phyloP scores from a whole-genome alignment of 805 yeast genomes.

The Scheffersomyces lignosus region DNA sequence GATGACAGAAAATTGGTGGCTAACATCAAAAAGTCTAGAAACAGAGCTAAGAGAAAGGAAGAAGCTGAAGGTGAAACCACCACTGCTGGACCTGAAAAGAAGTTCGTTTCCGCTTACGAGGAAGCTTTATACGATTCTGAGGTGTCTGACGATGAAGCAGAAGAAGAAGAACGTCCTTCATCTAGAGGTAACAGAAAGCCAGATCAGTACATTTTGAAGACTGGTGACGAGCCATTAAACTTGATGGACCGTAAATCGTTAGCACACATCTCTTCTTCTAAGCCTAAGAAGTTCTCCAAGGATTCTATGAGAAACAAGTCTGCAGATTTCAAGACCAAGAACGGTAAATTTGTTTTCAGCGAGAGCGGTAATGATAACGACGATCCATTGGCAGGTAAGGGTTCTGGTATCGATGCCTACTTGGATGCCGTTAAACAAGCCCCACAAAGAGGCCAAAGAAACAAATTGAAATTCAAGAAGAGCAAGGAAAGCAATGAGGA shows the following conservation, averaged over 20 bases:
- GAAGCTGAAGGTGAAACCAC: conserved; percentile 33
- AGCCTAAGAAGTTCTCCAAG: conserved; percentile 62
- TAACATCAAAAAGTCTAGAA: conserved; percentile 83
- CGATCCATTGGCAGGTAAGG: conserved; percentile 36
- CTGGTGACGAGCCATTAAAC: conserved; percentile 79
- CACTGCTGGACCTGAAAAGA: conserved; percentile 34
- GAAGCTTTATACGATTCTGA: conserved; percentile 81
- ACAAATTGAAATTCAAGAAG: conserved; percentile 84
- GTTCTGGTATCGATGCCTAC: conserved; percentile 81
- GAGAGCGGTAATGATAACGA: conserved; percentile 47
- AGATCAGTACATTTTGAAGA: conserved; percentile 73
- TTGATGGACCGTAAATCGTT: conserved; percentile 81
- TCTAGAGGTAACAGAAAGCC: conserved; percentile 24
- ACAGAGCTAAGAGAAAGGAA: conserved; percentile 77
- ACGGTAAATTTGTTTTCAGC: conserved; percentile 69
- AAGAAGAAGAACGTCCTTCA: conserved; percentile 31
- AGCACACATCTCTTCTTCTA: conserved; percentile 85
- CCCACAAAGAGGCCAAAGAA: conserved; percentile 91
- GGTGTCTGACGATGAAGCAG: conserved; percentile 60
- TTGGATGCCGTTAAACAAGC: conserved; percentile 91
- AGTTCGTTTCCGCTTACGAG: conserved; percentile 84
- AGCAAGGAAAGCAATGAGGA: conserved; percentile 51
- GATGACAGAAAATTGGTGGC: conserved; percentile 80
- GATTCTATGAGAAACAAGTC: conserved; percentile 36
- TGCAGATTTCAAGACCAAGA: conserved; percentile 49